These are phyloP conservation scores for Aspergillus quadrilineatus DNA, from an alignment of 2,329 filamentous ascomycete genomes.

Conservation along the genomic window DNA sequence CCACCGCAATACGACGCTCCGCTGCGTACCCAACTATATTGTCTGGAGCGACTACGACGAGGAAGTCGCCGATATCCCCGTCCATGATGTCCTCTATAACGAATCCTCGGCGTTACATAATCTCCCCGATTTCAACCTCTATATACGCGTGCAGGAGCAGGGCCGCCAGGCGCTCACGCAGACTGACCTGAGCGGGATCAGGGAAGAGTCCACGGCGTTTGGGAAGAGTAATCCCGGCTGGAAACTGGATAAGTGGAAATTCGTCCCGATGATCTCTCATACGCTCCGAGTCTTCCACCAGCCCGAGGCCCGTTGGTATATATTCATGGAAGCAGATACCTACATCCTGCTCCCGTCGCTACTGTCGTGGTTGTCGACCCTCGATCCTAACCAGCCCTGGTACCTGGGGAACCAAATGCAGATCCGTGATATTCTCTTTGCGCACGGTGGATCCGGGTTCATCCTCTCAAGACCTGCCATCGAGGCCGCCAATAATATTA, in stretches of 20 bases:
- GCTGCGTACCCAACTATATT: slow-evolving; percentile 50
- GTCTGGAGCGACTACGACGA: slow-evolving; percentile 61
- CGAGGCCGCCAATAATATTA: slow-evolving; percentile 37
- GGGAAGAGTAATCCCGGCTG: slow-evolving; percentile 44
- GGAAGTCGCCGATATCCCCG: slow-evolving; percentile 48
- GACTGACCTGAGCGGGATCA: slow-evolving; percentile 28
- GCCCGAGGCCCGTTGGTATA: slow-evolving; percentile 49
- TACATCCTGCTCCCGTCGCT: slow-evolving; percentile 55
- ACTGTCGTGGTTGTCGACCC: slow-evolving; percentile 50
- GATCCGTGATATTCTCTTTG: slow-evolving; percentile 50
- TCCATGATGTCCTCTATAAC: slow-evolving; percentile 53
- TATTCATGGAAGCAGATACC: slow-evolving; percentile 59
- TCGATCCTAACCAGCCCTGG: slow-evolving; percentile 46
- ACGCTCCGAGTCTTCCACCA: slow-evolving; percentile 27
- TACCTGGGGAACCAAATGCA: slow-evolving; percentile 57
- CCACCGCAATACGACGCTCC: slow-evolving; percentile 54
- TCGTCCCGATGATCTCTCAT: slow-evolving; percentile 53
- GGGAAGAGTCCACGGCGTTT: slow-evolving; percentile 28
- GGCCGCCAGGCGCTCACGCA: slow-evolving; percentile 42
- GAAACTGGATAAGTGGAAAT: slow-evolving; percentile 59
- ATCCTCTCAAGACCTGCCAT: slow-evolving; percentile 51
- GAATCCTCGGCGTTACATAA: slow-evolving; percentile 38
- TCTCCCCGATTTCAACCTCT: slow-evolving; percentile 51
- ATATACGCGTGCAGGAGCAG: slow-evolving; percentile 44
- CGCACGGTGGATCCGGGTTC: slow-evolving; percentile 53